Conservation (phyloP, 306 rosid species). For the Cercis canadensis region DNA sequence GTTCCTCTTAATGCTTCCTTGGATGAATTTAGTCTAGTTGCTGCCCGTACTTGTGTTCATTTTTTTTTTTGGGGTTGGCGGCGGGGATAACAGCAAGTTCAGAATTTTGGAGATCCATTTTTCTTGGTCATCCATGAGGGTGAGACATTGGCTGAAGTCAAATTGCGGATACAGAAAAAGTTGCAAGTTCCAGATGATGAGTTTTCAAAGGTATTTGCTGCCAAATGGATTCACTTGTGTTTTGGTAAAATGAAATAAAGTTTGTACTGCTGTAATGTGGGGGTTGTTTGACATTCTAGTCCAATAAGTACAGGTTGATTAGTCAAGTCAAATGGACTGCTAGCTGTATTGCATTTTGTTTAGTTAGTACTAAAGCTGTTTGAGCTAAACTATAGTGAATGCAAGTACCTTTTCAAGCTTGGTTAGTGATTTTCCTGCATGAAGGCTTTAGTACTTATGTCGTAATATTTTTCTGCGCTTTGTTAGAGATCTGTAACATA, state of each 20-base stretch:
- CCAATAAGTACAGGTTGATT: background rate
- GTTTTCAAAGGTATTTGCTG: constrained; percentile 66
- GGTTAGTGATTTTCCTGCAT: constrained; percentile 6
- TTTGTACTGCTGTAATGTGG: background rate
- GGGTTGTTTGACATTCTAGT: constrained; percentile 14
- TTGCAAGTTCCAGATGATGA: constrained; percentile 88
- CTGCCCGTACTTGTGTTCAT: background rate
- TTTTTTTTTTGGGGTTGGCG: constrained; percentile 1
- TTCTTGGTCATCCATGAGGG: constrained; percentile 82
- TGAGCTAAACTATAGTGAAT: no score
- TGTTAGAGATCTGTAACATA: no score
- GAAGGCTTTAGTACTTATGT: no score
- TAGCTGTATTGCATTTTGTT: no score
- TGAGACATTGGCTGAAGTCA: constrained; percentile 85
- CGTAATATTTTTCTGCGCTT: no score
- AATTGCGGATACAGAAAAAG: constrained; percentile 81
- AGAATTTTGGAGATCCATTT: constrained; percentile 95
- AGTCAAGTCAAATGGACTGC: no score
- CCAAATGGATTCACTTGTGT: constrained; percentile 4
- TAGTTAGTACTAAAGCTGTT: no score
- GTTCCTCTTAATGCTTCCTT: background rate
- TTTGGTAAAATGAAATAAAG: no score
- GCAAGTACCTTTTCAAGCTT: background rate
- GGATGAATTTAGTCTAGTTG: background rate
- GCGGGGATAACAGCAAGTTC: constrained; percentile 66